Evolutionary conservation across 2,329 filamentous ascomycete species (phyloP).

Genomic region (Beauveria bassiana): DNA sequence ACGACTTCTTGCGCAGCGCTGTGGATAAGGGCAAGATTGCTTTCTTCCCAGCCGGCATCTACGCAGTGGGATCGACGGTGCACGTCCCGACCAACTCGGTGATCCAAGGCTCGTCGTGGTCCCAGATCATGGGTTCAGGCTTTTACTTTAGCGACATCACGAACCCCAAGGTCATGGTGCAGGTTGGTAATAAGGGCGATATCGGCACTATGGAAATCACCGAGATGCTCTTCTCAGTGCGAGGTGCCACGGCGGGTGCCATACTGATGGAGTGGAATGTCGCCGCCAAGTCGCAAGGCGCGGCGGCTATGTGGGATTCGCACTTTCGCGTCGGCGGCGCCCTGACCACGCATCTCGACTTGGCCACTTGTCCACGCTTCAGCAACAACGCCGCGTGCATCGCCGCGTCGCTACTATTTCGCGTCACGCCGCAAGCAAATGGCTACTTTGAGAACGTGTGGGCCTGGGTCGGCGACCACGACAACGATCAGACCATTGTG

Average conservation of each 20-base stretch:
- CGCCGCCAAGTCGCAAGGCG: constrained; percentile 40
- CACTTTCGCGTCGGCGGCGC: constrained; percentile 38
- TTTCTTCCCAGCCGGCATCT: constrained; percentile 22
- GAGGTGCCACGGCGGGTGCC: constrained; percentile 59
- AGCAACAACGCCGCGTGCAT: constrained; percentile 41
- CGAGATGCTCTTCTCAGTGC: constrained; percentile 59
- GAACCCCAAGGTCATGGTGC: constrained; percentile 57
- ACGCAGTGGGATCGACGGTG: constrained; percentile 22
- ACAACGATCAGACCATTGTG: constrained; percentile 25
- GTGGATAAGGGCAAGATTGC: constrained; percentile 1
- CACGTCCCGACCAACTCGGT: constrained; percentile 51
- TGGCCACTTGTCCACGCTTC: constrained; percentile 17
- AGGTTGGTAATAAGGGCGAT: constrained; percentile 55
- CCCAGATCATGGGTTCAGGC: constrained; percentile 60
- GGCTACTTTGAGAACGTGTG: constrained; percentile 47
- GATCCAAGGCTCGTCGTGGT: constrained; percentile 33
- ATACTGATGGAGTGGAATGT: constrained; percentile 70
- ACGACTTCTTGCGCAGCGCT: constrained; percentile 15
- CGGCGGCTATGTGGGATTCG: constrained; percentile 21
- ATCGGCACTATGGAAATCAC: constrained; percentile 59
- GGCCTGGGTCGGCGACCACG: constrained; percentile 64
- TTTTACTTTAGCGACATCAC: constrained; percentile 53
- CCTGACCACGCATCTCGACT: constrained; percentile 14
- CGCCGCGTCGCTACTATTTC: constrained; percentile 48
- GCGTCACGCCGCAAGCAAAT: constrained; percentile 36